Evolutionary conservation across 257 asterid genomes (phyloP).

Genomic region (Osmanthus fragrans): DNA sequence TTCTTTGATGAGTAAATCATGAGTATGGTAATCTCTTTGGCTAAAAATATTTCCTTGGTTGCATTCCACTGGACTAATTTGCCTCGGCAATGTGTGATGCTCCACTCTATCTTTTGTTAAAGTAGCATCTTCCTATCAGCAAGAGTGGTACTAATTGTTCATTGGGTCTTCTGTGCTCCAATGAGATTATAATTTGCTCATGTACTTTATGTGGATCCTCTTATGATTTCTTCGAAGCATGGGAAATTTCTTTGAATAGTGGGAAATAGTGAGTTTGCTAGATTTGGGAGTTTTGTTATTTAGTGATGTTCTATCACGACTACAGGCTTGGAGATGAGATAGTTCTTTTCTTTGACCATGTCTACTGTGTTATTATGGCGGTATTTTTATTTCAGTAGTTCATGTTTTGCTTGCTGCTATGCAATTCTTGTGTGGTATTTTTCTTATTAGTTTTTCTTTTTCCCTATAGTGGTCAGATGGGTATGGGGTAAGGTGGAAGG

Average conservation of each 20-base stretch:
- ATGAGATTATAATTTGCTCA: background rate
- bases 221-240: background rate
- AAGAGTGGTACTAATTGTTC: background rate
- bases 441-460: background rate
- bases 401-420: background rate
- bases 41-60: background rate
- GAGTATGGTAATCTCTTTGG: background rate
- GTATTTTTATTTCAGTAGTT: background rate
- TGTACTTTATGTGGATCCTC: background rate
- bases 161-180: background rate
- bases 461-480: background rate
- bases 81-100: background rate
- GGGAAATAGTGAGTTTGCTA: slow-evolving; percentile 3
- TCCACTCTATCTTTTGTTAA: background rate
- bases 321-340: background rate
- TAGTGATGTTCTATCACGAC: background rate
- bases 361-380: background rate
- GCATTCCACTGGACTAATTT: background rate
- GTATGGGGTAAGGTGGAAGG: background rate
- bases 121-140: background rate
- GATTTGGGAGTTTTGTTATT: background rate
- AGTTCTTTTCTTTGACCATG: background rate
- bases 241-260: background rate
- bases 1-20: background rate
- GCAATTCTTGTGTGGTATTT: background rate